Percentiles rank a stretch among this genome's conserved stretches.
Evolutionary conservation across 345 rosid species (phyloP).

Genomic region (Eucalyptus viminalis): DNA sequence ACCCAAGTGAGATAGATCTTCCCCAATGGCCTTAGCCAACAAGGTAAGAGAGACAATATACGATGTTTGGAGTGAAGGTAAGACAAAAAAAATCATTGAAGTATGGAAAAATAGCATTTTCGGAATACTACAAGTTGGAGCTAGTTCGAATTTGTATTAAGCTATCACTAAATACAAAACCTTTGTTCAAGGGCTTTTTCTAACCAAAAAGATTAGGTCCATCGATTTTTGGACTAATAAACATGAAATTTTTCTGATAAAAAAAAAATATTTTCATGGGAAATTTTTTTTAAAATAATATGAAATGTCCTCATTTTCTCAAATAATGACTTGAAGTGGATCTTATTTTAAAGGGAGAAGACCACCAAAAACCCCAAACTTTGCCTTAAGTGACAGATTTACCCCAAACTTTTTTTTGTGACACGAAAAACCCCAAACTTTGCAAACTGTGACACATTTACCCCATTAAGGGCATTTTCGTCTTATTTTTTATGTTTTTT

Average conservation of each 20-base stretch:
- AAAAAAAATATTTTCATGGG: too few species aligned
- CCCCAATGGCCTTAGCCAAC: fast-evolving
- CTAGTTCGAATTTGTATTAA: not conserved
- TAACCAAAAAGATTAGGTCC: not conserved
- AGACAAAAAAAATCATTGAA: not conserved
- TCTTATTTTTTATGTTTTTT: too few species aligned
- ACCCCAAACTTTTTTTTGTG: too few species aligned
- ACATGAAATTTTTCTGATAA: not conserved
- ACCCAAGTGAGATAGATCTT: not conserved
- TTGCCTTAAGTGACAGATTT: too few species aligned
- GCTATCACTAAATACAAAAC: not conserved
- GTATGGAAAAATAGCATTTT: not conserved
- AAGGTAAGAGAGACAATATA: not conserved
- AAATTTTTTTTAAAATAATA: fast-evolving
- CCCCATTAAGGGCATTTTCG: too few species aligned
- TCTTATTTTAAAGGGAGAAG: too few species aligned
- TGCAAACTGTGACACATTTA: too few species aligned
- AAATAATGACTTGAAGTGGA: fast-evolving
- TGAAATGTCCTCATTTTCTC: fast-evolving
- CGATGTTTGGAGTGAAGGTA: not conserved
- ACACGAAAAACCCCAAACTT: too few species aligned
- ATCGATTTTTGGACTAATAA: not conserved
- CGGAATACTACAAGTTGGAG: not conserved
- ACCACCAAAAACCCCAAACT: too few species aligned
- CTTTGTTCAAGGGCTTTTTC: not conserved